Base-by-base conservation (phyloP, 164 flowering plant species). In the Magnolia officinalis region DNA sequence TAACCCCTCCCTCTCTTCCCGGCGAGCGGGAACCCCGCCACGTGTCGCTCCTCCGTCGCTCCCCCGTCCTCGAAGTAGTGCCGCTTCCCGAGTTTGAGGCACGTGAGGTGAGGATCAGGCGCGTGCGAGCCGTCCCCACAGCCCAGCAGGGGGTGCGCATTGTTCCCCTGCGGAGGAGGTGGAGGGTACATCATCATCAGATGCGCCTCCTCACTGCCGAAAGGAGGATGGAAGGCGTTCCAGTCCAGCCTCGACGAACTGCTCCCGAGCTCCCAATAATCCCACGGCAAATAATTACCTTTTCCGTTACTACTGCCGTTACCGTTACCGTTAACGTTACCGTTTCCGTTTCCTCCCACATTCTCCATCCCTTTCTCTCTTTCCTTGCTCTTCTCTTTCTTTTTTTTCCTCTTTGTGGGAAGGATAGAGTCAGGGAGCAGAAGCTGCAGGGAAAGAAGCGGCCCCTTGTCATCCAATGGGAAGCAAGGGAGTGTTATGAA, bases 51-150 rank as follows among this genome's bases (percentile, higher is more conserved):
- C 73, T 52, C 55, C 73, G 45, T 31, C 7, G 72, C 81, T 11
- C 73, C 75, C 10, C 63, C 69, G 73, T 86, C 87, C 79, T 87
- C 95, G 58, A 86, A 90, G 77, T 89, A 90, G 18, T 88, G 86
- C 73, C 92, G 76, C 85, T 90, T 89, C 24, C 95, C 95, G 0
- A 91, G 83, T 79, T 89, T 88, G 84, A 91, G 80, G 78, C 91
- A 89, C 73, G 81, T 85, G 52, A 88, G 80, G 68, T 87, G 91
- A 0, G 91, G 90, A 77, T 89, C 94, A 58, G 72, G 80, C 67
- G 72, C 8, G 21, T 75, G 75, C 49, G 82, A 51, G 13, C 77
- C 81, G 6, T 21, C 69, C 14, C 72, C 72, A 0, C 72, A 66
- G n/a, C 81, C 82, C 51, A 55, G 31, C 69, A 58, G 66, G 14